phyloP scores from a whole-genome alignment of 768 basidiomycete genomes.

The Hemileccinum impolitum region DNA sequence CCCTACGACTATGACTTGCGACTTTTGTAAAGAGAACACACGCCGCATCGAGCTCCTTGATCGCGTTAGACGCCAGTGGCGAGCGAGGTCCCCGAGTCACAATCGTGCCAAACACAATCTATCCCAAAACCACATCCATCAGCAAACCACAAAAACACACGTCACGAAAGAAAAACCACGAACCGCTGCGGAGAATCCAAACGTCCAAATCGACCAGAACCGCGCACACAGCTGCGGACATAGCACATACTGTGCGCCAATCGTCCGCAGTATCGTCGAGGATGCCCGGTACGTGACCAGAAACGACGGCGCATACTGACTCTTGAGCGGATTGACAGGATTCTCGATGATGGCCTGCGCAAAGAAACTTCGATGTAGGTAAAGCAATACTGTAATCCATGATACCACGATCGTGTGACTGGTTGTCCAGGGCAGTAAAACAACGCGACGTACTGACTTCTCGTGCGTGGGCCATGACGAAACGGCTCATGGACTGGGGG shows the following conservation, averaged over 20 bases:
- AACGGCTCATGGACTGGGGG: slow-evolving; percentile 37
- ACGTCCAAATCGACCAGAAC: slow-evolving; percentile 65
- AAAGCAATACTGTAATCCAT: slow-evolving; percentile 49
- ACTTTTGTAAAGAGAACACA: slow-evolving; percentile 64
- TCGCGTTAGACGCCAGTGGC: slow-evolving; percentile 62
- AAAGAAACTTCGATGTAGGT: slow-evolving; percentile 66
- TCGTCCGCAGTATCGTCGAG: slow-evolving; percentile 51
- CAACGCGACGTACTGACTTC: slow-evolving; percentile 35
- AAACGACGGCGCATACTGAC: slow-evolving; percentile 61
- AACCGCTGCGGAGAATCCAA: slow-evolving; percentile 53
- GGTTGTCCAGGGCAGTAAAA: background rate
- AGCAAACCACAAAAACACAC: background rate
- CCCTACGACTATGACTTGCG: slow-evolving; percentile 54
- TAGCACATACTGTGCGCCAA: slow-evolving; percentile 44
- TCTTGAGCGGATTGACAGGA: slow-evolving; percentile 63
- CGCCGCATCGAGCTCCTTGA: slow-evolving; percentile 67
- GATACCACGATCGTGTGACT: slow-evolving; percentile 5
- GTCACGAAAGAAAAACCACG: slow-evolving; percentile 9
- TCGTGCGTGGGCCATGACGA: slow-evolving; percentile 34
- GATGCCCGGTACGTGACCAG: slow-evolving; percentile 59
- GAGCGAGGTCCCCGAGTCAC: slow-evolving; percentile 72
- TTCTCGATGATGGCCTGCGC: slow-evolving; percentile 69
- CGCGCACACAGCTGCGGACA: slow-evolving; percentile 48
- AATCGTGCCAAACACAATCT: slow-evolving; percentile 79
- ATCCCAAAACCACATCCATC: background rate